Evolutionary conservation across 2,329 filamentous ascomycete genomes (phyloP).

Genomic region (Penicillium digitatum): DNA sequence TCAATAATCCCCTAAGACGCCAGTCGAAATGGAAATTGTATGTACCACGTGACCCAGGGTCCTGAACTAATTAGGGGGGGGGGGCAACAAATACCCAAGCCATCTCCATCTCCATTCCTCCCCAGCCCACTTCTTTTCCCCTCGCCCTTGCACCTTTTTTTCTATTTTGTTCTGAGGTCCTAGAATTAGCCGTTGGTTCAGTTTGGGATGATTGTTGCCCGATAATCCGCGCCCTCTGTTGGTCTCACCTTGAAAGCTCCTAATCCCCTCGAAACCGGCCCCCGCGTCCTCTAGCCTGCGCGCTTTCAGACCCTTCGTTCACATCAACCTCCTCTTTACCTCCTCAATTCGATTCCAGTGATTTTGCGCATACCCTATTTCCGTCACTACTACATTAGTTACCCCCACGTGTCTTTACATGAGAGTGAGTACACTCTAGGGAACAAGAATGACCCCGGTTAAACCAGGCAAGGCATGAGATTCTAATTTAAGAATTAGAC

Average conservation of each 20-base stretch:
- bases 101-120: constrained; percentile 23
- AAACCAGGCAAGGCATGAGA: not conserved
- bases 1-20: too few relatives aligned
- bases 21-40: not conserved
- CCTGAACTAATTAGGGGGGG: constrained; percentile 21
- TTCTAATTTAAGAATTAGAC: constrained; percentile 10
- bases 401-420: constrained; percentile 17
- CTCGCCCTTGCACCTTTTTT: constrained; percentile 16
- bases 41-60: constrained; percentile 13
- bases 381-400: not conserved
- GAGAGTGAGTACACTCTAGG: constrained; percentile 17
- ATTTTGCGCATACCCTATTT: not conserved
- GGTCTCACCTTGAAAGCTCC: constrained; percentile 12
- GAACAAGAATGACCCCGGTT: not conserved
- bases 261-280: constrained; percentile 9
- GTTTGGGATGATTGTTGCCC: constrained; percentile 4
- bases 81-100: constrained; percentile 30
- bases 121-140: constrained; percentile 16
- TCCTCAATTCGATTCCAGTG: not conserved
- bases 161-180: not conserved
- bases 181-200: not conserved
- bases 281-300: constrained; percentile 18
- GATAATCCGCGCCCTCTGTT: constrained; percentile 7
- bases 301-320: constrained; percentile 8
- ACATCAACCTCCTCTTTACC: not conserved